phyloP scores from a whole-genome alignment of 31 red algal genomes.

The Odonthalia washingtoniensis region DNA sequence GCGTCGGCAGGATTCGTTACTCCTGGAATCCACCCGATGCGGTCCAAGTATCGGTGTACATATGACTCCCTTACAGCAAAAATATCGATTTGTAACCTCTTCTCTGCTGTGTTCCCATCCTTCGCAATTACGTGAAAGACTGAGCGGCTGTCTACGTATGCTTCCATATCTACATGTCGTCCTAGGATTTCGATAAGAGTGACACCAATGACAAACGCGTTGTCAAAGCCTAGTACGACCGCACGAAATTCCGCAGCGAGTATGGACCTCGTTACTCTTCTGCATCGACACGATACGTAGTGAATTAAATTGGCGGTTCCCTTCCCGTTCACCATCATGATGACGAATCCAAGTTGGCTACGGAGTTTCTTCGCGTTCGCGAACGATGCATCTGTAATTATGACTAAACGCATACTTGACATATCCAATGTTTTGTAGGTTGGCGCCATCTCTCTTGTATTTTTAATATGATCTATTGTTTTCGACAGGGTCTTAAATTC shows the following conservation, averaged over 20 bases:
- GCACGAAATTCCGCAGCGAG: constrained; percentile 44
- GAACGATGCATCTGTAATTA: constrained; percentile 16
- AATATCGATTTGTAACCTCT: constrained; percentile 22
- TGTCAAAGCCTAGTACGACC: constrained; percentile 21
- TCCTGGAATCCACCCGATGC: constrained; percentile 21
- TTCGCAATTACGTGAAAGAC: constrained; percentile 26
- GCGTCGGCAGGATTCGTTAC: constrained; percentile 29
- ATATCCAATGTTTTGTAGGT: neutral
- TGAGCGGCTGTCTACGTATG: constrained; percentile 16
- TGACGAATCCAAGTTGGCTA: constrained; percentile 25
- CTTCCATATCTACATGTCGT: neutral
- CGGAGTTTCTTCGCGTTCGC: constrained; percentile 2
- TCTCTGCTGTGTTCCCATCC: constrained; percentile 11
- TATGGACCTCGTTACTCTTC: constrained; percentile 34
- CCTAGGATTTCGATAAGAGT: constrained; percentile 34
- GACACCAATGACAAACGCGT: neutral
- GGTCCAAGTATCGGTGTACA: neutral
- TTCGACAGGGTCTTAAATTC: too few species aligned
- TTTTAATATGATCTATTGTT: too few species aligned
- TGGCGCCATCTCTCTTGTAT: neutral
- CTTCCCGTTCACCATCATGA: neutral
- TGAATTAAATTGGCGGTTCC: constrained; percentile 27
- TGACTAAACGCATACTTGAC: neutral
- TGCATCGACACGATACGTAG: constrained; percentile 11
- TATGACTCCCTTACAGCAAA: constrained; percentile 9